Evolutionary conservation across 1,284 basidiomycete species (phyloP).

Genomic region (Phylloboletellus chloephorus): DNA sequence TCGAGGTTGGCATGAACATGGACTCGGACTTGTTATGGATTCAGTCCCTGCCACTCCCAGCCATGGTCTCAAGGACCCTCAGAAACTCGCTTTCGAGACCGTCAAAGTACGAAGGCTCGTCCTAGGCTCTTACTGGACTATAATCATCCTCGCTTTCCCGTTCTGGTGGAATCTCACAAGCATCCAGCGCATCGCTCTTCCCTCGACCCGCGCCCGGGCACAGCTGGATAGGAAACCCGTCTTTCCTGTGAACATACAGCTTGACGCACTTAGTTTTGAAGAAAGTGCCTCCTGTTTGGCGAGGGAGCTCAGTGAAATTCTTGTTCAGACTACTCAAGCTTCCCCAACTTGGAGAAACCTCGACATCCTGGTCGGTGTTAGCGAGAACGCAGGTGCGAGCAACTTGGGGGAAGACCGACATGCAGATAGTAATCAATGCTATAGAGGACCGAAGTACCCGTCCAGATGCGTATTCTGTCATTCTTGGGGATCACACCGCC

Average conservation of each 20-base stretch:
- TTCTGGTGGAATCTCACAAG: slow-evolving; percentile 89
- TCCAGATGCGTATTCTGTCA: slow-evolving; percentile 21
- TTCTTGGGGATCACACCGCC: slow-evolving; percentile 25
- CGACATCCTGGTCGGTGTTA: slow-evolving; percentile 30
- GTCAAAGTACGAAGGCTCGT: slow-evolving; percentile 48
- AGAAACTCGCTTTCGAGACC: slow-evolving; percentile 50
- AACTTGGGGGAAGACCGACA: slow-evolving; percentile 1
- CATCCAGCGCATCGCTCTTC: slow-evolving; percentile 74
- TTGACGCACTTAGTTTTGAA: slow-evolving; percentile 35
- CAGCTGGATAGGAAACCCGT: slow-evolving; percentile 43
- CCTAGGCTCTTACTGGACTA: slow-evolving; percentile 68
- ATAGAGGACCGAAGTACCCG: slow-evolving; percentile 14
- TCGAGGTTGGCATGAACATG: slow-evolving; percentile 11
- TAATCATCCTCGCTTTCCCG: slow-evolving; percentile 70
- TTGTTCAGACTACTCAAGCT: slow-evolving; percentile 13
- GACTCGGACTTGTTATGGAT: slow-evolving; percentile 23
- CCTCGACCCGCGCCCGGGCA: slow-evolving; percentile 55
- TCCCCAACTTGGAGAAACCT: slow-evolving; percentile 38
- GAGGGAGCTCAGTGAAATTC: slow-evolving; percentile 22
- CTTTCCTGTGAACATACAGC: slow-evolving; percentile 49
- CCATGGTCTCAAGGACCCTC: slow-evolving; percentile 42
- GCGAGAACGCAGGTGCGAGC: slow-evolving; percentile 26
- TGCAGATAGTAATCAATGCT: slow-evolving; percentile 11
- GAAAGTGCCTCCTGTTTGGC: slow-evolving; percentile 9
- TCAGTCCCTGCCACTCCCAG: slow-evolving; percentile 7